Base-by-base conservation (phyloP, 306 rosid species). In the Urtica urens region DNA sequence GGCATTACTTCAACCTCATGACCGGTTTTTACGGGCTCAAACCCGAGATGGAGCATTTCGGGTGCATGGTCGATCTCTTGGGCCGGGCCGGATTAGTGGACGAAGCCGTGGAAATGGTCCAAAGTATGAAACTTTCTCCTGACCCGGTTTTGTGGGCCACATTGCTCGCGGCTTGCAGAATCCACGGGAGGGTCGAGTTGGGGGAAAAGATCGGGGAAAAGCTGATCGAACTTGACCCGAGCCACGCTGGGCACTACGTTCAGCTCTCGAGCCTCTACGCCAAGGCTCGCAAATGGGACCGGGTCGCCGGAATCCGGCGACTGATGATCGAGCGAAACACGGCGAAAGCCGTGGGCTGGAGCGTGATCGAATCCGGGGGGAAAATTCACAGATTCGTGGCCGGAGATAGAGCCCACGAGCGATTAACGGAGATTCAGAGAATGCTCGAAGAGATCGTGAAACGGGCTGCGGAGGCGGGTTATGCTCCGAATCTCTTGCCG, bases 11-110 rank as follows among this genome's bases (percentile, higher is more conserved):
- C 53, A 79, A 65, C 64, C 62, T 74, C 20, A 86, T 86, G 93
- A 56, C 64, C 8, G 67, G 74, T 12, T 38, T 49, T 41, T 81
- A 71, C 50, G 69, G 75, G 10, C 76, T 86, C 55, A 37, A 41
- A 51, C 79, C 81, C 3, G 96, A 76, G 58, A 76, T 86, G 96
- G 96, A 86, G 72, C 96, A 86, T 34, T 79, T 74, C 34, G 96
- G 93, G 15, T 86, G 93, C 69, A 74, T 86, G 93, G 83, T 86
- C 61, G 96, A 82, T 70, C 81, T 86, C 27, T 64, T 78, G 26
- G 70, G 78, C 34, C 86, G 81, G 23, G 71, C 76, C 4, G 81
- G 93, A 3, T 70, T 81, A 20, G 51, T 86, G n/a, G 60, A 76
- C 23, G 90, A 82, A 57, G 93, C 83, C 0, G 54, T 63, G 16